Base-by-base conservation (phyloP, 805 yeast genomes). In the Kodamaea jinghongensis region DNA sequence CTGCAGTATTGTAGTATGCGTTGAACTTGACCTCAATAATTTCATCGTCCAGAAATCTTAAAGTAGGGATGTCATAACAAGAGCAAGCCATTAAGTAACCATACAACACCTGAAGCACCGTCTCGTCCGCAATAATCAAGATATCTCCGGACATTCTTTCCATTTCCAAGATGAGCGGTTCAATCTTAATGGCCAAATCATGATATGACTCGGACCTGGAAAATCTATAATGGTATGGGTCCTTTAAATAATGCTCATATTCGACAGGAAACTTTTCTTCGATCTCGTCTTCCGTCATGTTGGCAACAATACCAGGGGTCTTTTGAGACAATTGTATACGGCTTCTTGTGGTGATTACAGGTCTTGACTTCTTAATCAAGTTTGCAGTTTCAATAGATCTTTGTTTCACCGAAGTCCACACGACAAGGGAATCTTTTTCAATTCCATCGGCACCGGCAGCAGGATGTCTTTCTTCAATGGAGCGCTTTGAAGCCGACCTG, bases 201-300 rank as follows among this genome's bases (percentile, higher is more conserved):
- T 93, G 99, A 57, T 89, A 93, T 36, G 95, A 86, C 65, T 93
- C 99, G 0, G 95, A 88, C 36, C 98, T 73, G 2, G 96, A 86
- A 57, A 78, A 93, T 44, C 99, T 72, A 57, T 84, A 91, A 62
- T 93, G 97, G 56, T 93, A 93, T 2, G 96, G 96, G 58, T 91
- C 97, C 44, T 70, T 63, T 42, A 63, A 41, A 55, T 79, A 85
- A 50, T 75, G 80, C 45, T 68, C 73, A 56, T 74, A 85, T 48
- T 90, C 96, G 1, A 70, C 73, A 0, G 95, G 93, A 55, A 68
- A 87, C 46, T 69, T 67, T 28, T 58, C 56, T 48, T 71, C 60
- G 41, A 91, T 73, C 57, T 86, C 83, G 11, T 70, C 78, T 23
- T 72, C 76, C 0, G 78, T 56, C 66, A 88, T 61, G 27, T 80